Conservation (phyloP, 139 green algal genomes). For the Edaphochlamys debaryana region DNA sequence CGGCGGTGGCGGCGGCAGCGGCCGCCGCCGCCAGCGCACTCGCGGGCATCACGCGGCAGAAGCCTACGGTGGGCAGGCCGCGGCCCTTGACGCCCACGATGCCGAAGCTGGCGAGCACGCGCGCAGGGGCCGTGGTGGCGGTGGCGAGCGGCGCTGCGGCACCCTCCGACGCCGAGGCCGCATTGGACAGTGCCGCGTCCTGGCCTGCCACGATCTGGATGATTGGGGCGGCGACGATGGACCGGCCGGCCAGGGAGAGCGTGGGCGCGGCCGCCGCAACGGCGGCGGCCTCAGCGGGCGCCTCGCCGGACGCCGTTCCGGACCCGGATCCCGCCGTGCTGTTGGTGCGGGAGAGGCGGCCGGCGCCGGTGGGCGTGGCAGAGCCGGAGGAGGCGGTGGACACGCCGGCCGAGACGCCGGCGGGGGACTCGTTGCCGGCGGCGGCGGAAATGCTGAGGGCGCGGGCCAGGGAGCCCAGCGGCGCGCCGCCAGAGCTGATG, state of each 20-base stretch:
- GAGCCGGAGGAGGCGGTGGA: neutral
- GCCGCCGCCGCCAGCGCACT: neutral
- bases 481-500: too few species aligned
- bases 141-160: neutral
- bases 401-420: constrained; percentile 3
- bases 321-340: neutral
- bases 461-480: neutral
- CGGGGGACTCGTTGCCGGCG: neutral
- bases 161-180: neutral
- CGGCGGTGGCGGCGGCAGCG: neutral
- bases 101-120: constrained; percentile 8
- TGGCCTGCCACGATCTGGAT: neutral
- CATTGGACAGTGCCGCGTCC: too few species aligned
- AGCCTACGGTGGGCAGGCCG: neutral
- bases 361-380: neutral
- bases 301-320: too few species aligned
- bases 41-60: constrained; percentile 27
- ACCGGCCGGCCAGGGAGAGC: neutral
- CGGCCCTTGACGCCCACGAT: constrained; percentile 3
- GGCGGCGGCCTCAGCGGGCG: neutral
- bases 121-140: neutral
- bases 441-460: neutral
- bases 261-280: neutral
- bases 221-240: constrained; percentile 14
- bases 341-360: neutral